These are phyloP conservation scores for Phytophthora pseudosyringae DNA, from an alignment of 352 stramenopile genomes.

Conservation along the genomic window DNA sequence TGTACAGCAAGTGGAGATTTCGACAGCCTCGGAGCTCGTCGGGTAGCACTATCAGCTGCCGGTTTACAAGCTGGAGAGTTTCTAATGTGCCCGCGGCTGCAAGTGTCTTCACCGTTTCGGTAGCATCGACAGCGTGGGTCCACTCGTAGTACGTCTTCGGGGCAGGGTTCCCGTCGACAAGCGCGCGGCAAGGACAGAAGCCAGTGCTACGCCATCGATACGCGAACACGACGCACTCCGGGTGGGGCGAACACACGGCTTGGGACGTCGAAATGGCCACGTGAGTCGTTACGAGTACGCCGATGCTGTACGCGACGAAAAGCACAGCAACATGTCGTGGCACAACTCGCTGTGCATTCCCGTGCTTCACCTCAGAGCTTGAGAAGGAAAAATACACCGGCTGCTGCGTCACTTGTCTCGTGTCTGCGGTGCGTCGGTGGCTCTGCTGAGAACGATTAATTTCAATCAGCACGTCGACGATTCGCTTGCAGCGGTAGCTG, in stretches of 20 bases:
- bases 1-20: conserved; percentile 49
- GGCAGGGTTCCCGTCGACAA: conserved; percentile 37
- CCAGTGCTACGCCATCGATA: conserved; percentile 27
- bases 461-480: conserved; percentile 34
- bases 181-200: conserved; percentile 41
- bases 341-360: no score
- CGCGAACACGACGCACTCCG: conserved; percentile 40
- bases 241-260: conserved; percentile 25
- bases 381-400: no score
- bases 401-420: no score
- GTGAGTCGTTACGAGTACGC: conserved; percentile 23
- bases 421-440: no score
- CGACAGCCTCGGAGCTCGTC: conserved; percentile 38
- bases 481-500: no score
- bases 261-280: conserved; percentile 15
- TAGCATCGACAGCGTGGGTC: conserved; percentile 37
- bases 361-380: no score
- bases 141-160: conserved; percentile 47
- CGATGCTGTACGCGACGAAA: conserved; percentile 22
- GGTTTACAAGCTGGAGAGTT: conserved; percentile 46
- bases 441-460: no score
- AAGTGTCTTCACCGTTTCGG: conserved; percentile 26
- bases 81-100: conserved; percentile 35
- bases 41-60: conserved; percentile 24
- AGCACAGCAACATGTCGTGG: no score